Evolutionary conservation across 768 basidiomycete species (phyloP).

Genomic region (Russula emetica): DNA sequence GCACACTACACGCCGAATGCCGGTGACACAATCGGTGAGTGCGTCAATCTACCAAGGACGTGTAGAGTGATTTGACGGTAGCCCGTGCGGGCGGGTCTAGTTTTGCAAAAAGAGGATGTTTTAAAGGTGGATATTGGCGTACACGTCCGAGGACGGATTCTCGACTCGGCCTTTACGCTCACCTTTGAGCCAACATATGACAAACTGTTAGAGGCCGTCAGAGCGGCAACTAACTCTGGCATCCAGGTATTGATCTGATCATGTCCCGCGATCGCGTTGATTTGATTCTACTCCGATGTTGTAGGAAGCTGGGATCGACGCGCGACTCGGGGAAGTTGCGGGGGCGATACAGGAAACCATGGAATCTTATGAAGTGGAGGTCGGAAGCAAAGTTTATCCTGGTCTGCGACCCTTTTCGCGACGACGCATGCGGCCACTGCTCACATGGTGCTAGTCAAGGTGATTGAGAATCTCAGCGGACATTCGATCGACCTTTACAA

Average conservation of each 20-base stretch:
- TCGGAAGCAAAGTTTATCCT: slow-evolving; percentile 76
- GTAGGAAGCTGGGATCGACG: slow-evolving; percentile 95
- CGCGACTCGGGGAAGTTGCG: slow-evolving; percentile 86
- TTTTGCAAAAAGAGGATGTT: slow-evolving; percentile 77
- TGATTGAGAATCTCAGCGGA: slow-evolving; percentile 90
- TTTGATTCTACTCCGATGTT: background rate
- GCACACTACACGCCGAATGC: slow-evolving; percentile 97
- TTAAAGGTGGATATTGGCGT: slow-evolving; percentile 98
- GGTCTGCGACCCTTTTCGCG: slow-evolving; percentile 42
- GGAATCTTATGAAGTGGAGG: slow-evolving; percentile 97
- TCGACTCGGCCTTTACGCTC: slow-evolving; percentile 95
- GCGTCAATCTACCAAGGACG: background rate
- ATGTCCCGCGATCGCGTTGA: slow-evolving; percentile 4
- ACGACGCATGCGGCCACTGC: slow-evolving; percentile 17
- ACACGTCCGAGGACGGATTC: slow-evolving; percentile 92
- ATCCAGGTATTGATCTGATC: slow-evolving; percentile 50
- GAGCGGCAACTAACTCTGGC: slow-evolving; percentile 91
- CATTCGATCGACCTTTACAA: slow-evolving; percentile 88
- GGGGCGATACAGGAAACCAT: slow-evolving; percentile 95
- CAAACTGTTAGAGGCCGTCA: slow-evolving; percentile 83
- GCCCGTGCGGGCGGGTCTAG: slow-evolving; percentile 38
- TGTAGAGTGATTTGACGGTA: slow-evolving; percentile 1
- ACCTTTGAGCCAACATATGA: slow-evolving; percentile 87
- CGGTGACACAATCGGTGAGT: slow-evolving; percentile 76
- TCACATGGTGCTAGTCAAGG: slow-evolving; percentile 60